phyloP scores from a whole-genome alignment of 148 eudicot species.

The Polygonum maritimum region DNA sequence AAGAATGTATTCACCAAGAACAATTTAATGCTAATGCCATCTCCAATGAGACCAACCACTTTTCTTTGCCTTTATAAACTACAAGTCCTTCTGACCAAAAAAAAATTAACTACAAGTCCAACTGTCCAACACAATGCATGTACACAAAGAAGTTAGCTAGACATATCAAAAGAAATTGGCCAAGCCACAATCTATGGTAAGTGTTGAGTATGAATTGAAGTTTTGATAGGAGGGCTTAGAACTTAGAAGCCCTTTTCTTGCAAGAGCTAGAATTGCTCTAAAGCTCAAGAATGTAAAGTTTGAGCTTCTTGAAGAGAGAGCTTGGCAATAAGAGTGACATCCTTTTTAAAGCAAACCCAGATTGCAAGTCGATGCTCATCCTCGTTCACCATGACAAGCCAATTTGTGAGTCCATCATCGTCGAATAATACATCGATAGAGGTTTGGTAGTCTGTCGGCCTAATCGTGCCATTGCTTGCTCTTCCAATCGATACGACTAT shows the following conservation, averaged over 20 bases:
- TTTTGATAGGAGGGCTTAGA: conserved; percentile 15
- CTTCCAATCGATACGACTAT: not conserved
- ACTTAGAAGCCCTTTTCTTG: conserved; percentile 19
- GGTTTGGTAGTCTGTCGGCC: conserved; percentile 14
- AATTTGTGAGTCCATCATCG: conserved; percentile 25
- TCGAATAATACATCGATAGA: conserved; percentile 24
- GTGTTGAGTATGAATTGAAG: conserved; percentile 14
- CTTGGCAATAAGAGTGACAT: conserved; percentile 18
- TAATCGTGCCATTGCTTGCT: conserved; percentile 25
- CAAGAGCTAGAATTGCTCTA: conserved; percentile 24
- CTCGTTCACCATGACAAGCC: conserved; percentile 19
- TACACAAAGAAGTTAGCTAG: not conserved
- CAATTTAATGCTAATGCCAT: no score
- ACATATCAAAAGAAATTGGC: not conserved
- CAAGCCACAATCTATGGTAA: not conserved
- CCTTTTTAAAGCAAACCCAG: conserved; percentile 26
- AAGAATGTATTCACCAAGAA: no score
- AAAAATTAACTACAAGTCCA: no score
- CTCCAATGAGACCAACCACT: no score
- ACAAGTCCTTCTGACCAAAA: no score
- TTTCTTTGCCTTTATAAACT: no score
- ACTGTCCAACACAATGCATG: not conserved
- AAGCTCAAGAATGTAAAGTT: conserved; percentile 21
- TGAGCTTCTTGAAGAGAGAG: conserved; percentile 14
- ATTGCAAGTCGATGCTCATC: conserved; percentile 24